Percentiles rank a stretch among this genome's conserved stretches.
These are phyloP conservation scores for Trichosporon sp. DNA, from an alignment of 1,284 basidiomycete species.

Conservation along the genomic window DNA sequence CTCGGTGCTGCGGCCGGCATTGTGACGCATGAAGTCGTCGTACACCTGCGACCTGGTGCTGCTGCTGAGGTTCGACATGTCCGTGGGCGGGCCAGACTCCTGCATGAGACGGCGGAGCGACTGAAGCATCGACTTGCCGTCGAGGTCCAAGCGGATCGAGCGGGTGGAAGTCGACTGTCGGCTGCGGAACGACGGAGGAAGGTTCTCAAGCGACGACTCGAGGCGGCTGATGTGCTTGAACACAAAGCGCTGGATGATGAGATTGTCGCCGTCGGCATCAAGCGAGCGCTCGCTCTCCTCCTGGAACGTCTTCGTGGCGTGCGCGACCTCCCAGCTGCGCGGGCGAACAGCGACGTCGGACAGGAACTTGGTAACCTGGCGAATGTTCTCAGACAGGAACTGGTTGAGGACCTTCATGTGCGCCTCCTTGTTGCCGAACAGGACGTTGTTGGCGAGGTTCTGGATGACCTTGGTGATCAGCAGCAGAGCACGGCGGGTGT, in stretches of 20 bases:
- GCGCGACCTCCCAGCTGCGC: constrained; percentile 43
- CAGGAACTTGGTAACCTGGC: constrained; percentile 77
- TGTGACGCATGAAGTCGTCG: constrained; percentile 67
- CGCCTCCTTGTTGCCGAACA: constrained; percentile 79
- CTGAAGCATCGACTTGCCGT: constrained; percentile 75
- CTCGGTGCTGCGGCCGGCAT: constrained; percentile 65
- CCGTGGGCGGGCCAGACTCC: constrained; percentile 71
- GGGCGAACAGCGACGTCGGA: constrained; percentile 68
- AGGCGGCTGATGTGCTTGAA: constrained; percentile 46
- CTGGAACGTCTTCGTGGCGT: constrained; percentile 42
- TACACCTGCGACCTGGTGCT: constrained; percentile 60
- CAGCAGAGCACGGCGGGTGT: constrained; percentile 74
- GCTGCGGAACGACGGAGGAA: constrained; percentile 40
- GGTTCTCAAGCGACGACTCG: constrained; percentile 36
- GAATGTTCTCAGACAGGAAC: constrained; percentile 75
- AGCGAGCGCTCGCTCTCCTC: constrained; percentile 44
- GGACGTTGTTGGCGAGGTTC: constrained; percentile 88
- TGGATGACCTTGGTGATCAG: constrained; percentile 88
- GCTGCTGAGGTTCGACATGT: constrained; percentile 64
- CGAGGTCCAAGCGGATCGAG: constrained; percentile 59
- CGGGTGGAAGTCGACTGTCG: constrained; percentile 33
- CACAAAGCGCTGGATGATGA: constrained; percentile 47
- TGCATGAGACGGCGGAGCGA: constrained; percentile 73
- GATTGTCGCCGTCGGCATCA: constrained; percentile 48
- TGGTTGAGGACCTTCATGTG: constrained; percentile 80